These are phyloP conservation scores for Salix purpurea DNA, from an alignment of 345 rosid genomes.

Conservation along the genomic window DNA sequence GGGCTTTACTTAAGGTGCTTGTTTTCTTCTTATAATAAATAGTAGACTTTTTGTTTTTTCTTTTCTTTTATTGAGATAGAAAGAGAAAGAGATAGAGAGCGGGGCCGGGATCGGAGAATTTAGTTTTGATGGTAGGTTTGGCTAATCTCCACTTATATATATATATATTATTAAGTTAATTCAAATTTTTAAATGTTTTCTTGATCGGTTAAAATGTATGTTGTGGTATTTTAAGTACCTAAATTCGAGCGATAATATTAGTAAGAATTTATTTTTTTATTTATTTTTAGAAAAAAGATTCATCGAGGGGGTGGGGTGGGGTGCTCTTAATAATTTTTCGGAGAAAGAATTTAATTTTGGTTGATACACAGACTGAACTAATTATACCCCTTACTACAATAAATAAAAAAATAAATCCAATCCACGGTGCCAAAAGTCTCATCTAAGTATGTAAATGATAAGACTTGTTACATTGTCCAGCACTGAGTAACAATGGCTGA, in stretches of 20 bases:
- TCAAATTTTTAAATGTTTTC: no score
- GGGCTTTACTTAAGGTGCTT: neutral
- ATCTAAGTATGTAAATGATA: neutral
- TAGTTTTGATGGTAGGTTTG: neutral
- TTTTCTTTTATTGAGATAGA: neutral
- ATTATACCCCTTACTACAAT: no score
- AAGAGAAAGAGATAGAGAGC: neutral
- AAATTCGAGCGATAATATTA: no score
- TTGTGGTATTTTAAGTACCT: no score
- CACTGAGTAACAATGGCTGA: neutral
- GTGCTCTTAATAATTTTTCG: no score
- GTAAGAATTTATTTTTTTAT: no score
- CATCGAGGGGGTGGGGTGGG: no score
- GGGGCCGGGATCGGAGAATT: neutral
- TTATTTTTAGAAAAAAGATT: no score
- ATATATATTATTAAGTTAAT: neutral
- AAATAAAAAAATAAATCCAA: no score
- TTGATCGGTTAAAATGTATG: no score
- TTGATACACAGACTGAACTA: no score
- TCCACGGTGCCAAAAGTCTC: neutral
- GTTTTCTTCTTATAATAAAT: neutral
- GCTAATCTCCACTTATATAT: neutral
- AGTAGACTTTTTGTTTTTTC: neutral
- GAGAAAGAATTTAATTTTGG: no score
- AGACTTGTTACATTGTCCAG: neutral